phyloP scores from a whole-genome alignment of 2,329 filamentous ascomycete genomes.

The Verticillium alfalfae region DNA sequence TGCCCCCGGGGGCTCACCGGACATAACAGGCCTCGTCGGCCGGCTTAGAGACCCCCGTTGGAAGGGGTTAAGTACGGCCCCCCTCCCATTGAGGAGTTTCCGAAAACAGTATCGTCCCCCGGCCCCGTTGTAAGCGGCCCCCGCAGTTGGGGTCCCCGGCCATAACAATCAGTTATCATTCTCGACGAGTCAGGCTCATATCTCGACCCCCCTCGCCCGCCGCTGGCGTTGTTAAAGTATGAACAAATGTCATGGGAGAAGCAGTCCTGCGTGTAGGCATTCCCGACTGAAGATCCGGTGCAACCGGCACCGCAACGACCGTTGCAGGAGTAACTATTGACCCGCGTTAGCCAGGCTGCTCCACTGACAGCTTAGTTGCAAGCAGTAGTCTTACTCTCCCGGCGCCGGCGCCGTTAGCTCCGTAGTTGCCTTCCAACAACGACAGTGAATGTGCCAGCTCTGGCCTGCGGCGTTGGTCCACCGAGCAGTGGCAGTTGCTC shows the following conservation, averaged over 20 bases:
- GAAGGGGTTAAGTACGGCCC: constrained; percentile 29
- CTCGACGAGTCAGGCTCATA: neutral
- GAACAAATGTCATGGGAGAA: constrained; percentile 46
- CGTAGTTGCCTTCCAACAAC: constrained; percentile 42
- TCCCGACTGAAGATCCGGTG: constrained; percentile 33
- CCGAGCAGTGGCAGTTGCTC: constrained; percentile 33
- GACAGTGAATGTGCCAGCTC: constrained; percentile 36
- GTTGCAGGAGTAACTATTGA: constrained; percentile 39
- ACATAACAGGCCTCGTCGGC: constrained; percentile 18
- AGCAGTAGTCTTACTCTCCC: constrained; percentile 31
- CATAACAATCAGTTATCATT: neutral
- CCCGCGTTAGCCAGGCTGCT: neutral
- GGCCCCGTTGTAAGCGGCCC: constrained; percentile 31
- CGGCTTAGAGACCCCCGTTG: constrained; percentile 17
- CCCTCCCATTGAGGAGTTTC: too few relatives aligned
- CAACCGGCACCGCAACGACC: constrained; percentile 43
- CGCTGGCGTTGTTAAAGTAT: constrained; percentile 42
- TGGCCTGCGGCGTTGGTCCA: constrained; percentile 38
- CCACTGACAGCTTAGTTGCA: neutral
- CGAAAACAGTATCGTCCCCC: constrained; percentile 34
- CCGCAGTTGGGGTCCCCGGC: constrained; percentile 41
- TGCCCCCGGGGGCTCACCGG: too few relatives aligned
- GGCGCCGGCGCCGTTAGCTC: constrained; percentile 28
- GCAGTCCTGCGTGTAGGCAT: constrained; percentile 44
- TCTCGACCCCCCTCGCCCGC: constrained; percentile 32